Evolutionary conservation across 306 rosid species (phyloP).

Genomic region (Lithocarpus polystachyus): DNA sequence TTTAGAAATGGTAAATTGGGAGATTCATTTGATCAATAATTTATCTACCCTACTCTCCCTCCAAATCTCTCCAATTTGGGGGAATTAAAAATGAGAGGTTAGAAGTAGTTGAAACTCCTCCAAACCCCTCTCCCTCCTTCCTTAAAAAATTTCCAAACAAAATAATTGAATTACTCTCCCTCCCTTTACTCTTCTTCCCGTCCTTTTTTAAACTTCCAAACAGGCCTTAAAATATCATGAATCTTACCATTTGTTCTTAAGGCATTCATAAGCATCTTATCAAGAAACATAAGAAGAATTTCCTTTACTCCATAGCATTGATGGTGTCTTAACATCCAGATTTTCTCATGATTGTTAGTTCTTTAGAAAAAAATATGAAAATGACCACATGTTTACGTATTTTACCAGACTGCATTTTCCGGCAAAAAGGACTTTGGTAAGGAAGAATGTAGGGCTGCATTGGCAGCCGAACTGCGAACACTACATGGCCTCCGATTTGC

Average conservation of each 20-base stretch:
- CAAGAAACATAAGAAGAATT: neutral
- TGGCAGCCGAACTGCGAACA: constrained; percentile 77
- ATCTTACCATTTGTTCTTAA: neutral
- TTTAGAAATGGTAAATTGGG: too few relatives aligned
- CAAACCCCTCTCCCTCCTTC: too few relatives aligned
- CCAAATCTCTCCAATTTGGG: too few relatives aligned
- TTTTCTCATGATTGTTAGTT: neutral
- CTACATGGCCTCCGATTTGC: constrained; percentile 55
- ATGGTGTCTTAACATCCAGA: neutral
- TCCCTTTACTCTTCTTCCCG: too few relatives aligned
- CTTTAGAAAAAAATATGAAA: neutral
- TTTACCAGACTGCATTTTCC: constrained; percentile 67
- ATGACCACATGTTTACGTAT: constrained; percentile 12
- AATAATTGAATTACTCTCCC: too few relatives aligned
- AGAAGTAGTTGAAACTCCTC: too few relatives aligned
- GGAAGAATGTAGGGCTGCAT: constrained; percentile 69
- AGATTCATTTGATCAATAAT: too few relatives aligned
- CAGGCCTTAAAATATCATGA: neutral
- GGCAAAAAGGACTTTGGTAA: constrained; percentile 64
- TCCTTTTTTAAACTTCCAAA: too few relatives aligned
- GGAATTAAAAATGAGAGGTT: too few relatives aligned
- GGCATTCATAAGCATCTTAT: neutral
- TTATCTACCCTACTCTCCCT: too few relatives aligned
- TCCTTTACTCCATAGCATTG: neutral
- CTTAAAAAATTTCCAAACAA: too few relatives aligned